Evolutionary conservation across 805 yeast species (phyloP), one percentile per base, ranked within the genome.

Genomic region (Henningerozyma blattae): DNA sequence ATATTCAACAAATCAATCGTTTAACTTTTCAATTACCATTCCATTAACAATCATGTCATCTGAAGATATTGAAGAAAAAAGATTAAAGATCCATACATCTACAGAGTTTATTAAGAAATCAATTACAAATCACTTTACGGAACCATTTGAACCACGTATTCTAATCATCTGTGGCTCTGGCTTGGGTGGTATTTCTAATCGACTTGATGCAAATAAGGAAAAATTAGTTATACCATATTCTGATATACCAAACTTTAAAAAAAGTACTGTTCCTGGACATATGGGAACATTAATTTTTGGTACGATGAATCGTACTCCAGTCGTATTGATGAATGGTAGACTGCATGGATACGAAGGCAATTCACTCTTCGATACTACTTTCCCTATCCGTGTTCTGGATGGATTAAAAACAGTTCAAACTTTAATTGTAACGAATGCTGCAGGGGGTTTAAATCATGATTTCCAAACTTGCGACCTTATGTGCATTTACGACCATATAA

Each of bases 121-220:
- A n/a, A n/a, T n/a, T n/a, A n/a, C n/a, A n/a, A n/a, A n/a, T n/a
- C n/a, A n/a, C n/a, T n/a, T n/a, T n/a, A n/a, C n/a, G n/a, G n/a
- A n/a, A n/a, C n/a, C n/a, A 3, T 37, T 38, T 22, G 26, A 28
- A 14, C 33, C 35, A 4, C 61, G 72, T 39, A 76, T 74, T 0
- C 70, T 86, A 37, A 79, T 89, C 42, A 82, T 89, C 34, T 87
- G 96, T 59, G 98, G 98, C 5, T 82, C 95, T 4, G 98, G 98
- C 1, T 65, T 89, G 14, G 94, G 95, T 10, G 94, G 93, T 1
- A 77, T 89, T 32, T 78, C 87, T 2, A 64, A 70, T 32, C 46
- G 59, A n/a, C 36, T 60, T 8, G 28, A 58, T 4, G 51, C 54
- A 15, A 20, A 28, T 8, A 51, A 61, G 4, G 58, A 64, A 22